Base-by-base conservation (phyloP, 192 early-diverging fungal species). In the Podila epigama region DNA sequence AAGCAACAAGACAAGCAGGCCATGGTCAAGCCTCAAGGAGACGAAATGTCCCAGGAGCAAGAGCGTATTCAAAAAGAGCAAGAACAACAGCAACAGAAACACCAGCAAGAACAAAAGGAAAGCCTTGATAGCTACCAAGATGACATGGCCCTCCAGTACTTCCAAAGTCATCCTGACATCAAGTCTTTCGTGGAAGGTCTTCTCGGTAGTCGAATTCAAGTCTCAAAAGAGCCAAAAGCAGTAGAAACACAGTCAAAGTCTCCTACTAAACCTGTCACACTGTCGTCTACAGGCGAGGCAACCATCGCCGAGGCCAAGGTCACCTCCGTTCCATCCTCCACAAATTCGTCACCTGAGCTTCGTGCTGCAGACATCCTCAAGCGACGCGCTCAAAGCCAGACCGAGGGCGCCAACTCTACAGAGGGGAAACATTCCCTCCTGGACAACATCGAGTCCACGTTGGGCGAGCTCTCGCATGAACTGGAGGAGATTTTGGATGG, bases 91-190 rank as follows among this genome's bases (percentile, higher is more conserved):
- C n/a, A 12, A 16, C 11, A 48, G 32, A 40, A 52, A 15, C 16
- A 57, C 40, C 16, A 66, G 40, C 20, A 69, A 31, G 27, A 60
- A 27, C 6, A 53, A 51, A 50, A 53, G n/a, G 33, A 48, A 34
- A 32, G 60, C 0, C 13, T 41, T 12, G 48, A 62, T 3, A 51
- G 42, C 29, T 41, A 54, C 4, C 29, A 72, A 7, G 70, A 72
- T 33, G 62, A 72, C 52, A 28, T 72, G 4, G 50, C 63, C 22
- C 35, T 48, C 54, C 48, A 72, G 35, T 77, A 77, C 44, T 75
- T n/a, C n/a, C n/a, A n/a, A n/a, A n/a, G n/a, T n/a, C n/a, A 48
- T 22, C 44, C 44, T 4, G 44, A 48, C 25, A 11, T 48, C 44
- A 48, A 48, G 44, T 16, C 20, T 22, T n/a, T 42, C 16, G 41